A percentile compares a stretch with the other conserved stretches of the same genome.
Evolutionary conservation across 2,329 filamentous ascomycete species (phyloP).

Genomic region (Aspergillus pseudonomiae): DNA sequence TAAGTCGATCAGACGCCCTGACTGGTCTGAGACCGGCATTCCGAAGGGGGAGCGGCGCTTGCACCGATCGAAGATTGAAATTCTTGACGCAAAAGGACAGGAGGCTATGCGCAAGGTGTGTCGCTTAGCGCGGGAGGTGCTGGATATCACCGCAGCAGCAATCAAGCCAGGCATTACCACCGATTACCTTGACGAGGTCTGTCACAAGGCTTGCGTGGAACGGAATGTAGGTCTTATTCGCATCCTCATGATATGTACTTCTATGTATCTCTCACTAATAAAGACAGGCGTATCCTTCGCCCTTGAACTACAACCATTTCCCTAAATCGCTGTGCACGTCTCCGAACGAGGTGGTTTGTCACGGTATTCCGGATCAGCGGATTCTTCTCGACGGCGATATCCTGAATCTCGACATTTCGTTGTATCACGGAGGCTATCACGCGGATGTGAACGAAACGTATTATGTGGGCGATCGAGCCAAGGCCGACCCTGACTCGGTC

Average conservation of each 20-base stretch:
- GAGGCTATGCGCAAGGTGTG: constrained; percentile 89
- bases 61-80: constrained; percentile 73
- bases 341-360: constrained; percentile 91
- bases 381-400: constrained; percentile 86
- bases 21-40: constrained; percentile 80
- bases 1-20: constrained; percentile 74
- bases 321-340: constrained; percentile 95
- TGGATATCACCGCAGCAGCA: constrained; percentile 81
- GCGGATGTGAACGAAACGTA: constrained; percentile 95
- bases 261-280: background rate
- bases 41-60: constrained; percentile 60
- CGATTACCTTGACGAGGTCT: constrained; percentile 85
- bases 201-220: constrained; percentile 87
- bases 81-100: constrained; percentile 73
- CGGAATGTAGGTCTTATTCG: constrained; percentile 61
- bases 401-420: constrained; percentile 86
- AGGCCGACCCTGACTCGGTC: constrained; percentile 77
- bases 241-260: background rate
- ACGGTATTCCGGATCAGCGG: constrained; percentile 89
- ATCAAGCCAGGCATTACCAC: constrained; percentile 84
- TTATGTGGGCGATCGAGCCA: constrained; percentile 83
- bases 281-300: constrained; percentile 82
- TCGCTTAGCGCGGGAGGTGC: constrained; percentile 76
- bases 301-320: constrained; percentile 88
- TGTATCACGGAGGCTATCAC: constrained; percentile 90